A percentile compares a stretch with the other conserved stretches of the same genome.
Evolutionary conservation across 768 basidiomycete species (phyloP).

Genomic region (Cystobasidium tubakii): DNA sequence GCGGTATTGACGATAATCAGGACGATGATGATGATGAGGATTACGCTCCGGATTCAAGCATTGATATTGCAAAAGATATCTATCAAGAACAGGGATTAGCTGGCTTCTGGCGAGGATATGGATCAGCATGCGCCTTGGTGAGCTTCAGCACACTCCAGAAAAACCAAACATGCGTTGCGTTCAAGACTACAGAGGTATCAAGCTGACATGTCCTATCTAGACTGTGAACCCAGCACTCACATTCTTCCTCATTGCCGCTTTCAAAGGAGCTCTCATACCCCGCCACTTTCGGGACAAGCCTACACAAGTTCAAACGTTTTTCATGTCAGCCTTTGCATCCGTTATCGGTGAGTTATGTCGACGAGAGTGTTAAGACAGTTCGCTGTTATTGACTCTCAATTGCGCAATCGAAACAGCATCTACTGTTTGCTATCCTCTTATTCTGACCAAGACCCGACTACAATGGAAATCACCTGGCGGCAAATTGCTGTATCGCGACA

Average conservation of each 20-base stretch:
- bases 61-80: conserved; percentile 27
- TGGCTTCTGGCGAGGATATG: conserved; percentile 31
- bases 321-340: conserved; percentile 59
- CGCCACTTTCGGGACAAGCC: conserved; percentile 48
- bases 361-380: too few species aligned
- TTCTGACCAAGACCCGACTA: conserved; percentile 55
- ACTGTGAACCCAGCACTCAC: conserved; percentile 59
- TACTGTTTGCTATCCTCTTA: conserved; percentile 57
- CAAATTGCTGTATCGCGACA: conserved; percentile 39
- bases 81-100: conserved; percentile 19
- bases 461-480: conserved; percentile 45
- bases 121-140: conserved; percentile 25
- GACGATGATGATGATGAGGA: conserved; percentile 24
- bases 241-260: conserved; percentile 56
- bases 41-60: conserved; percentile 19
- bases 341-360: not conserved
- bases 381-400: too few species aligned
- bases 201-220: conserved; percentile 13
- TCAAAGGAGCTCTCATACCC: conserved; percentile 52
- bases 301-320: conserved; percentile 55
- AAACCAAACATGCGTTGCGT: too few species aligned
- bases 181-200: too few species aligned
- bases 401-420: conserved; percentile 51
- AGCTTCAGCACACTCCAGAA: not conserved
- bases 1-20: not conserved